A percentile compares a stretch with the other conserved stretches of the same genome.
phyloP scores from a whole-genome alignment of 768 basidiomycete species.

The Cystobasidium onofrii region DNA sequence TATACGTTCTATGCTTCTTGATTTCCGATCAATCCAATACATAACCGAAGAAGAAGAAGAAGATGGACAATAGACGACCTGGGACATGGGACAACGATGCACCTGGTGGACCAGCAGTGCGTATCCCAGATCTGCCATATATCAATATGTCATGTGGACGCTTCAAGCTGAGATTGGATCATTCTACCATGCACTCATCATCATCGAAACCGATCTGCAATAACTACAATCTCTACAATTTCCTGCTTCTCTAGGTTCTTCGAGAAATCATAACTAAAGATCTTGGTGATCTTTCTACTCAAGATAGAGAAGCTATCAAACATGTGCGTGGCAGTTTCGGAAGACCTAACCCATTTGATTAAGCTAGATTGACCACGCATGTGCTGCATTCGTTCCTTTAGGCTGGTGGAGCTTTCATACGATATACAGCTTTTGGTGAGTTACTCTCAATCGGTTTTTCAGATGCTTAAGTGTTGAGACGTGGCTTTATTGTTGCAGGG shows the following conservation, averaged over 20 bases:
- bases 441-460: background rate
- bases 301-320: constrained; percentile 27
- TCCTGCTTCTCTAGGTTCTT: background rate
- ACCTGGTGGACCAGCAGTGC: constrained; percentile 4
- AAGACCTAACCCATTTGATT: background rate
- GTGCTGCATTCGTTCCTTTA: background rate
- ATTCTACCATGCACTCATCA: background rate
- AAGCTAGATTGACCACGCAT: background rate
- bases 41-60: too few relatives aligned
- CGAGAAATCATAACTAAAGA: constrained; percentile 13
- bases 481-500: background rate
- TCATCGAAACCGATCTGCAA: constrained; percentile 1
- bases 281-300: constrained; percentile 16
- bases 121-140: too few relatives aligned
- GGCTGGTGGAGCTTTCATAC: constrained; percentile 17
- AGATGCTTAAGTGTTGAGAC: background rate
- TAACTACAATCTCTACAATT: background rate
- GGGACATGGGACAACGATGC: constrained; percentile 3
- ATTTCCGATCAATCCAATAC: background rate
- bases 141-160: too few relatives aligned
- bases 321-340: background rate
- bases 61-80: background rate
- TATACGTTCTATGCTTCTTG: too few relatives aligned
- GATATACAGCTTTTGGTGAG: constrained; percentile 28
- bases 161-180: too few relatives aligned